Evolutionary conservation across 768 basidiomycete genomes (phyloP), one percentile per base, ranked within the genome.

Genomic region (Sporobolomyces roseus): DNA sequence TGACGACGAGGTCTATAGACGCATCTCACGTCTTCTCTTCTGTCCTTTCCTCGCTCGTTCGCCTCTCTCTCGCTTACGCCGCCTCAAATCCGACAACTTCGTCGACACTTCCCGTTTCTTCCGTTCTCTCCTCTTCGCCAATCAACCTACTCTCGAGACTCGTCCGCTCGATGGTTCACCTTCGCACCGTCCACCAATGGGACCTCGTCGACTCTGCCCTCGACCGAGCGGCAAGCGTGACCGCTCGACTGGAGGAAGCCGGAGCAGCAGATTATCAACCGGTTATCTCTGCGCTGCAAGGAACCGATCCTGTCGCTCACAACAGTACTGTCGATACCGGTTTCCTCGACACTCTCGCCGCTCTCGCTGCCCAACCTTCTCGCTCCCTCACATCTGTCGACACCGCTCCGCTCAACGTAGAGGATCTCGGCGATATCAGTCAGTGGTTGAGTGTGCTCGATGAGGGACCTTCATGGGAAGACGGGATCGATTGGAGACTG

Each of bases 31-130:
- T 73, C 21, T 56, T 73, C 21, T 73, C 72, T 3, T 73, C 72
- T 19, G 59, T 65, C 25, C 52, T 73, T 14, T 73, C 72, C 23
- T 73, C 72, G 43, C 64, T 73, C 35, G 61, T 61, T 73, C 36
- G 55, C 63, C n/a, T n/a, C n/a, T 73, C 72, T 51, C 64, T 73
- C 35, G 61, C 64, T 73, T 30, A 55, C 63, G 4, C 65, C 55
- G 72, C 72, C 14, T 8, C 21, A 3, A 36, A 50, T 9, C 51
- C 53, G 2, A 45, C 33, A 14, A 23, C 21, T 10, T 35, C 52
- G 0, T n/a, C 27, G 4, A 29, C 29, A 0, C 36, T 21, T 0
- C 27, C 33, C 16, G 6, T 33, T 0, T 3, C 35, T 1, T 9
- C 67, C 38, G 17, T 41, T n/a, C n/a, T n/a, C n/a, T n/a, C n/a